A percentile compares a stretch with the other conserved stretches of the same genome.
These are phyloP conservation scores for Hirschioporus abietinus DNA, from an alignment of 768 basidiomycete genomes.

Conservation along the genomic window DNA sequence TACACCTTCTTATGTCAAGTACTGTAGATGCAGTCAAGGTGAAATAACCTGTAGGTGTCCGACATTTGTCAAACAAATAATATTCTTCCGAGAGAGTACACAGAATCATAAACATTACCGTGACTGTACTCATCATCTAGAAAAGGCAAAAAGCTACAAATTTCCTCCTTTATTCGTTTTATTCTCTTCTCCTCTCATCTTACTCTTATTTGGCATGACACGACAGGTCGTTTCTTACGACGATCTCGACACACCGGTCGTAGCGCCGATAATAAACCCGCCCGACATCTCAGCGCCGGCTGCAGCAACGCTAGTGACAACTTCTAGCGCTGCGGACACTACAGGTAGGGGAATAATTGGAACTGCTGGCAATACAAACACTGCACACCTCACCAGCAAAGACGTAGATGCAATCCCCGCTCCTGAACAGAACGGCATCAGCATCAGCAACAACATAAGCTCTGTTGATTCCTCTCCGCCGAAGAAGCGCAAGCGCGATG, in stretches of 20 bases:
- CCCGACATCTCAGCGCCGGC: background rate
- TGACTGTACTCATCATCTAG: too few relatives aligned
- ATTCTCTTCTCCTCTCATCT: background rate
- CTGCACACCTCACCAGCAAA: background rate
- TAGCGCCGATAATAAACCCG: background rate
- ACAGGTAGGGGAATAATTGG: background rate
- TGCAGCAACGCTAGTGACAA: background rate
- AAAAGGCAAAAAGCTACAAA: too few relatives aligned
- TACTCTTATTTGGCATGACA: background rate
- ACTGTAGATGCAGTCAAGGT: too few relatives aligned
- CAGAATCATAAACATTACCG: too few relatives aligned
- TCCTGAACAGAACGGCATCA: background rate
- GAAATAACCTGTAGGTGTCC: too few relatives aligned
- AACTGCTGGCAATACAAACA: background rate
- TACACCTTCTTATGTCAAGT: too few relatives aligned
- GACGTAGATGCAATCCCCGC: background rate
- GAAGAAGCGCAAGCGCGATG: constrained; percentile 51
- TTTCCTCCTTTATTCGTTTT: background rate
- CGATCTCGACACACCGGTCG: background rate
- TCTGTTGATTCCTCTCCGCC: constrained; percentile 24
- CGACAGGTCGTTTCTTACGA: background rate
- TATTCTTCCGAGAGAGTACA: too few relatives aligned
- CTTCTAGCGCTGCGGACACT: background rate
- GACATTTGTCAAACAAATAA: too few relatives aligned
- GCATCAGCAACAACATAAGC: background rate